Evolutionary conservation across 345 rosid species (phyloP), one percentile per base, ranked within the genome.

Genomic region (Gossypioides kirkii): DNA sequence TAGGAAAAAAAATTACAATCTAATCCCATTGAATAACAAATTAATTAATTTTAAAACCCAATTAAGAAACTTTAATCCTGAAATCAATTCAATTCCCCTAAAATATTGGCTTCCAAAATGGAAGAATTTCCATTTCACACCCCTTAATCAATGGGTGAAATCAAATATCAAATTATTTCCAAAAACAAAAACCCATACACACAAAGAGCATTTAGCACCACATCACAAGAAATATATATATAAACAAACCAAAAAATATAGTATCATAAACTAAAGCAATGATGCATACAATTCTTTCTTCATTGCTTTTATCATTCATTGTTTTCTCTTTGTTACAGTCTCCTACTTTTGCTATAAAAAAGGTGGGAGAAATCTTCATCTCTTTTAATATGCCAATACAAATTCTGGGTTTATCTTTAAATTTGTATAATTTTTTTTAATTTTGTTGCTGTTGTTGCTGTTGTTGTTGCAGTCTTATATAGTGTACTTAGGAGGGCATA

Each of bases 401-500:
- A 59, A 20, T 53, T 70, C 47, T 70, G 28, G 62, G 61, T 18
- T 69, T 25, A 18, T 18, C 5, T 54, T 50, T 1, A 32, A 36
- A n/a, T 17, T 20, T 16, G 6, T 20, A 0, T 13, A 1, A 20
- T 8, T 20, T 18, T 55, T 20, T 55, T 5, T 1, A 1, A 5
- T 32, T 32, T 32, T 0, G 0, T 32, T 32, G n/a, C n/a, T n/a
- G n/a, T 32, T 32, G 38, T 32, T 32, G 38, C 5, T 32, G 38
- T 9, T 2, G 1, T 55, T 38, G 41, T 0, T 45, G 72, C 53
- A 78, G 84, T 66, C 84, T 10, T 81, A 84, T 23, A 32, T 77
- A 32, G 83, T 84, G n/a, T 84, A 84, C 81, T 55, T 84, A 74
- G 87, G 87, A 59, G 79, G 70, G 2, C 84, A 84, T 32, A 8